phyloP scores from a whole-genome alignment of 2,329 filamentous ascomycete species.

The Venturia aucupariae region DNA sequence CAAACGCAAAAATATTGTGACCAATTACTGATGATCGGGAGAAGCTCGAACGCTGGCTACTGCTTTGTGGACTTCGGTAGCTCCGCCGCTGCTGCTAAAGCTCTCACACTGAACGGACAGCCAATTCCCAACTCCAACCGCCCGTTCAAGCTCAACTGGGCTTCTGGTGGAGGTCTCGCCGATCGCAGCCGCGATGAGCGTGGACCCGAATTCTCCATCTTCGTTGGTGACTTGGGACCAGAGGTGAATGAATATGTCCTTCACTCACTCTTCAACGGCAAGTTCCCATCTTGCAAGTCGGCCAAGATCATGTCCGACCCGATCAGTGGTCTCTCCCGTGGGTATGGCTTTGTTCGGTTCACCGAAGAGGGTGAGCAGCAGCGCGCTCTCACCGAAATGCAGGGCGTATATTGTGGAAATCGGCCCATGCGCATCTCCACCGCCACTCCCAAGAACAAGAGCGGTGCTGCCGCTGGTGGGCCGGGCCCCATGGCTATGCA shows the following conservation, averaged over 20 bases:
- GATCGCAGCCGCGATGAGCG: slow-evolving; percentile 88
- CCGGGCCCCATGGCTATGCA: slow-evolving; percentile 33
- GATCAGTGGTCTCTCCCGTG: slow-evolving; percentile 92
- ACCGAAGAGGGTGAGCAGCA: slow-evolving; percentile 93
- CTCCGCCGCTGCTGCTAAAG: slow-evolving; percentile 80
- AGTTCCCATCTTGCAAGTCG: slow-evolving; percentile 95
- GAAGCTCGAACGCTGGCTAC: slow-evolving; percentile 94
- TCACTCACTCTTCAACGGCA: slow-evolving; percentile 91
- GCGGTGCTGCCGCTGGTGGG: slow-evolving; percentile 42
- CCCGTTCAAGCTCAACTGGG: slow-evolving; percentile 99
- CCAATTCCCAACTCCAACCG: slow-evolving; percentile 89
- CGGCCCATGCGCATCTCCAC: slow-evolving; percentile 97
- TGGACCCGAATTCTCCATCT: slow-evolving; percentile 92
- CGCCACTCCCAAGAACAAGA: slow-evolving; percentile 90
- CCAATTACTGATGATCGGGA: slow-evolving; percentile 31
- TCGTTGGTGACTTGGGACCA: slow-evolving; percentile 93
- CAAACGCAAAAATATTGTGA: slow-evolving; percentile 1
- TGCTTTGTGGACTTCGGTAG: slow-evolving; percentile 92
- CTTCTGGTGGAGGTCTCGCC: slow-evolving; percentile 87
- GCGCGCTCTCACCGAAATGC: slow-evolving; percentile 93
- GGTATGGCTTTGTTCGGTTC: slow-evolving; percentile 97
- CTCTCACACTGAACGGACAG: slow-evolving; percentile 78
- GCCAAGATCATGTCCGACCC: slow-evolving; percentile 99
- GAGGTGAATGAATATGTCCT: slow-evolving; percentile 98
- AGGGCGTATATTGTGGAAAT: slow-evolving; percentile 98